Evolutionary conservation across 208 protist species (phyloP).

Genomic region (Leishmania tarentolae): DNA sequence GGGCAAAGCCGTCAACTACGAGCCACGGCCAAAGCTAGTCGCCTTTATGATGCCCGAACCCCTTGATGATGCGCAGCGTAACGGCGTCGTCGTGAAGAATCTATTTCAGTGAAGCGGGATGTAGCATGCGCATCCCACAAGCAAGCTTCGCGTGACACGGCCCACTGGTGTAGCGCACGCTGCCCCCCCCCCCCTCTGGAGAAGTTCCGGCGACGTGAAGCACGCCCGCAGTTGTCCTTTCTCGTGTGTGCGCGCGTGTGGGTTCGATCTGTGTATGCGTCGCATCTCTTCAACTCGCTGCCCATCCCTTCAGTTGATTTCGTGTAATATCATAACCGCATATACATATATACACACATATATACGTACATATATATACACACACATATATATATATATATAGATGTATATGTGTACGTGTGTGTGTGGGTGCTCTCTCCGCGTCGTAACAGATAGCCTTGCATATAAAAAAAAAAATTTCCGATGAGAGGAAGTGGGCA

Average conservation of each 20-base stretch:
- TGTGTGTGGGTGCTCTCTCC: neutral
- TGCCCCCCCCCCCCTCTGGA: neutral
- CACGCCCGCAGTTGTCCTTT: neutral
- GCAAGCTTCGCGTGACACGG: neutral
- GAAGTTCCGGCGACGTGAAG: neutral
- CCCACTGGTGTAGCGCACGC: neutral
- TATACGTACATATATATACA: neutral
- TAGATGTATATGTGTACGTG: neutral
- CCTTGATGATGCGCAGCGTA: conserved; percentile 58
- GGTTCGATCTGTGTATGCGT: neutral
- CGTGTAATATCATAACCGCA: neutral
- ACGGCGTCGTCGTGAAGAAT: conserved; percentile 69
- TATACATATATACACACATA: neutral
- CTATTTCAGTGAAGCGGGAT: conserved; percentile 68
- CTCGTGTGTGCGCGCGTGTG: neutral
- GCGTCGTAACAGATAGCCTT: neutral
- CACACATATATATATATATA: neutral
- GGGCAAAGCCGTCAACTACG: conserved; percentile 78
- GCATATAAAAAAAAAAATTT: neutral
- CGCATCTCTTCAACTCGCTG: neutral
- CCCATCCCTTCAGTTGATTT: neutral
- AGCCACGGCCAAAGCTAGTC: conserved; percentile 80
- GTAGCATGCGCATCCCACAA: neutral
- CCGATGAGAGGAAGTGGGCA: neutral
- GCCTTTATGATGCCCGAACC: conserved; percentile 74